Conservation (phyloP, 495 filamentous ascomycete species). For the Tuber brumale region DNA sequence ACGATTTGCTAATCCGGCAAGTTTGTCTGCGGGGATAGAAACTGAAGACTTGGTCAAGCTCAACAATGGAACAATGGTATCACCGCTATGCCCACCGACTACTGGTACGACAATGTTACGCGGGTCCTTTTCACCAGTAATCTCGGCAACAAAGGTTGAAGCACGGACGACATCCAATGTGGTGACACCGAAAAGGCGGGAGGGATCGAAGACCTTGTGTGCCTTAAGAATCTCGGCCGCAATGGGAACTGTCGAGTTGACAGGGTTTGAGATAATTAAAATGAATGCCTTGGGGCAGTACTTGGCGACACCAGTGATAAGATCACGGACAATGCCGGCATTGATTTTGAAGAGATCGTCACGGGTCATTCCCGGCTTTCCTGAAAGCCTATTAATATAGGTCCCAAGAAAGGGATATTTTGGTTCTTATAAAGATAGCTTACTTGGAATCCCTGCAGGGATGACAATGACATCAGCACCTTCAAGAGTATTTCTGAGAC, state of each 20-base stretch:
- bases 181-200: conserved; percentile 94
- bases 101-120: conserved; percentile 79
- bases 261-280: conserved; percentile 96
- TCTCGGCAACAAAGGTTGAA: conserved; percentile 88
- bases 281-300: conserved; percentile 83
- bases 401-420: background rate
- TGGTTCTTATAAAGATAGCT: conserved; percentile 43
- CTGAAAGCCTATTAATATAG: conserved; percentile 48
- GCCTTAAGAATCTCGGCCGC: conserved; percentile 91
- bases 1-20: conserved; percentile 81
- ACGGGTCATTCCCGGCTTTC: conserved; percentile 98
- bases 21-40: conserved; percentile 76
- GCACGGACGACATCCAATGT: conserved; percentile 96
- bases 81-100: conserved; percentile 92
- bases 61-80: conserved; percentile 96
- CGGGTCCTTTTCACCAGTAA: conserved; percentile 73
- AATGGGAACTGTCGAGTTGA: conserved; percentile 98
- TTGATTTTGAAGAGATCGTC: conserved; percentile 99
- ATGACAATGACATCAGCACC: conserved; percentile 94
- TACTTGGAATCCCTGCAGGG: conserved; percentile 94
- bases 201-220: conserved; percentile 84
- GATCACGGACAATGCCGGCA: conserved; percentile 82
- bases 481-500: conserved; percentile 76
- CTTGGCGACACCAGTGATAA: conserved; percentile 79
- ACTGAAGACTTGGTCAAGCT: conserved; percentile 76